Evolutionary conservation across 2,329 filamentous ascomycete species (phyloP), one percentile per base, ranked within the genome.

Genomic region (Penicillium sclerotigenum): DNA sequence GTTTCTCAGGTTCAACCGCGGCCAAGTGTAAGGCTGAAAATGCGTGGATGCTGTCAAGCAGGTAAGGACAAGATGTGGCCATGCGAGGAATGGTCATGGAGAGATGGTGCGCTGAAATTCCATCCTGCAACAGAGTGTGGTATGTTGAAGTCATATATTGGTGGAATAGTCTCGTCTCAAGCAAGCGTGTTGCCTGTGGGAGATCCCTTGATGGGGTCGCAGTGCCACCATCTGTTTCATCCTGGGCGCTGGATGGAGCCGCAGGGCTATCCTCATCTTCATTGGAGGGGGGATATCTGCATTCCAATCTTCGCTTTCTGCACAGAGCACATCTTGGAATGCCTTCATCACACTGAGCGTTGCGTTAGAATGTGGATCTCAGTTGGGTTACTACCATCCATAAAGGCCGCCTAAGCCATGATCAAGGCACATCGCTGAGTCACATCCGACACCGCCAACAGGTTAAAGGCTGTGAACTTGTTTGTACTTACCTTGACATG

Each of bases 21-120:
- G 73, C 74, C 14, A 78, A 60, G 52, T 80, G 78, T 20, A 80
- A 65, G 8, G 77, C 76, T 6, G 76, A 71, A 10, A 80, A 62
- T 5, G 77, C 76, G 5, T 79, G 67, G 11, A 79, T 65, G 29
- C 71, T 72, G 54, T 79, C 73, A 13, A 80, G 66, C n/a, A 80
- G 66, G 42, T 76, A 79, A 4, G 75, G 69, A 58, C 75, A 72
- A 5, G 73, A 68, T 47, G 77, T 74, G 1, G 74, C 74, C 53
- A 75, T 67, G 10, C 67, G 67, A 2, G 73, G 72, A 7, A 73
- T 66, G 7, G 66, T 62, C 24, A 68, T 67, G 40, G 73, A 71
- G 36, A 73, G 71, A 47, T 72, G 69, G 34, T 71, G 58, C 28
- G 65, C 64, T 18, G 70, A 68, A 7, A 71, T 59, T 3, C 66